A percentile compares a stretch with the other conserved stretches of the same genome.
These are phyloP conservation scores for Pichia cabralensis DNA, from an alignment of 805 yeast genomes.

Conservation along the genomic window DNA sequence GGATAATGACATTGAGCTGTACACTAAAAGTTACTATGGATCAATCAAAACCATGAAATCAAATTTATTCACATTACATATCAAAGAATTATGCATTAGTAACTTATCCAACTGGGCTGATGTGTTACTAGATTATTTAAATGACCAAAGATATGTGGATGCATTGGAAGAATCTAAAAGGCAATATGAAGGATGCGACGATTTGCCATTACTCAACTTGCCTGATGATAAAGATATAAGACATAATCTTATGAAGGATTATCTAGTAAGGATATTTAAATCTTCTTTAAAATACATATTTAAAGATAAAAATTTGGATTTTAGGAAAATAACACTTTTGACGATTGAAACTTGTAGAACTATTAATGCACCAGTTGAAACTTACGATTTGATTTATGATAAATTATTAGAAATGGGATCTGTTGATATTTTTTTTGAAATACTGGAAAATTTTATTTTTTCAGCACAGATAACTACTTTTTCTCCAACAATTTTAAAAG, in stretches of 20 bases:
- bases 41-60: conserved; percentile 33
- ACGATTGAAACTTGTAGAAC: conserved; percentile 34
- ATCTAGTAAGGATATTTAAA: conserved; percentile 46
- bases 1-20: conserved; percentile 10
- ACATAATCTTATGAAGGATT: conserved; percentile 38
- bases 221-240: conserved; percentile 38
- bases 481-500: conserved; percentile 56
- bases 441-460: conserved; percentile 42
- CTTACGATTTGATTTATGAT: conserved; percentile 39
- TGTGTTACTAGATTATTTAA: conserved; percentile 37
- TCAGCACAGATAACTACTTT: conserved; percentile 35
- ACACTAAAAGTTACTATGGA: conserved; percentile 15
- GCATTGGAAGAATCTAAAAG: conserved; percentile 49
- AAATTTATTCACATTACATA: conserved; percentile 43
- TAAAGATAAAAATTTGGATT: conserved; percentile 6
- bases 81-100: conserved; percentile 46
- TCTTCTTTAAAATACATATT: conserved; percentile 40
- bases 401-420: conserved; percentile 27
- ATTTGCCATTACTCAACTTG: conserved; percentile 44
- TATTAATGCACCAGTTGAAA: conserved; percentile 22
- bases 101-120: conserved; percentile 65
- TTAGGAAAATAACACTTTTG: conserved; percentile 16
- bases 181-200: conserved; percentile 42
- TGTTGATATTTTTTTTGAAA: conserved; percentile 36
- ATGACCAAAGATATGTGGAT: conserved; percentile 36